Evolutionary conservation across 345 rosid species (phyloP).

Genomic region (Carallia brachiata): DNA sequence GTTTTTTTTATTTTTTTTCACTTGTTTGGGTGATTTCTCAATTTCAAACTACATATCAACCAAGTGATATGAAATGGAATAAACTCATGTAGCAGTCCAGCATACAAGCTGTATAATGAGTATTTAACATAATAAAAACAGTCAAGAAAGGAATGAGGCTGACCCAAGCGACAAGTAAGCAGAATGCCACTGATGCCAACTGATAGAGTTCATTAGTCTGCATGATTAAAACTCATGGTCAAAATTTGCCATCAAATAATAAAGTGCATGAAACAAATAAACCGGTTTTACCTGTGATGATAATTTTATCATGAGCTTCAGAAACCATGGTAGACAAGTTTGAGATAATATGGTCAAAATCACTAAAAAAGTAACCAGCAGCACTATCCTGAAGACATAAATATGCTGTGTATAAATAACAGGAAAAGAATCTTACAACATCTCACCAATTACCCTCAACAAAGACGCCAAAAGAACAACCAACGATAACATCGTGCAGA

Average conservation of each 20-base stretch:
- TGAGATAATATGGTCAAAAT: conserved; percentile 62
- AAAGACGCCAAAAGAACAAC: not conserved
- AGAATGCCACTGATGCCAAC: conserved; percentile 96
- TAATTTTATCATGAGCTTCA: conserved; percentile 79
- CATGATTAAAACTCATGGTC: conserved; percentile 23
- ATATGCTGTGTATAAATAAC: not conserved
- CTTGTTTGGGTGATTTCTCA: not conserved
- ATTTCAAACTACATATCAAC: not conserved
- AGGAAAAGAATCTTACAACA: not conserved
- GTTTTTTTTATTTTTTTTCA: not conserved
- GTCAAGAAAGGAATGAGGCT: conserved; percentile 32
- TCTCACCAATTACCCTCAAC: not conserved
- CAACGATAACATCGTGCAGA: not conserved
- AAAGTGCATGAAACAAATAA: not conserved
- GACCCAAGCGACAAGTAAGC: conserved; percentile 98
- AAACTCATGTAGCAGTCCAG: not conserved
- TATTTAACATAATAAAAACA: conserved; percentile 8
- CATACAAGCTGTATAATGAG: not conserved
- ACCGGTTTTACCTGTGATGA: conserved; percentile 60
- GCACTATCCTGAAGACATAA: conserved; percentile 52
- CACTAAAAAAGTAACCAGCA: conserved; percentile 66
- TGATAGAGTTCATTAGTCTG: conserved; percentile 98
- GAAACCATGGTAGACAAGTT: conserved; percentile 84
- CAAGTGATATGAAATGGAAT: not conserved
- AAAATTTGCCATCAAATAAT: conserved; percentile 9